Conservation (phyloP, 495 filamentous ascomycete species). For the Penicillium turbatum region DNA sequence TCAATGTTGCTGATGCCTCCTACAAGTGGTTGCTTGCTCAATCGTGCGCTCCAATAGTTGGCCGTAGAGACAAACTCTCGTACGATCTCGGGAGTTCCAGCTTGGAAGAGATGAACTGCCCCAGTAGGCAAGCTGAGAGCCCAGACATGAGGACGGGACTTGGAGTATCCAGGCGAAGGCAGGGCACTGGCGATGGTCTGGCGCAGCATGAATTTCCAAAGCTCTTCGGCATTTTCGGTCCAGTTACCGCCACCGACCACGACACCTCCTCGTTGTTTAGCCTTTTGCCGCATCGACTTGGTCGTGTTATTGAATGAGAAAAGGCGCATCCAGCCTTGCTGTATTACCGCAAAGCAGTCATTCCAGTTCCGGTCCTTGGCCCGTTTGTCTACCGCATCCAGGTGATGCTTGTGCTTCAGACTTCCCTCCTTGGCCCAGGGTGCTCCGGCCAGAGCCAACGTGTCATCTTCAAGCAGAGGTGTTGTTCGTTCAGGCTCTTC, state of each 20-base stretch:
- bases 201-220: conserved; percentile 80
- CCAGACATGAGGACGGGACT: conserved; percentile 88
- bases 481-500: conserved; percentile 53
- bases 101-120: conserved; percentile 95
- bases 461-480: conserved; percentile 85
- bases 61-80: conserved; percentile 90
- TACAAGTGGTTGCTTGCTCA: conserved; percentile 87
- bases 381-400: conserved; percentile 82
- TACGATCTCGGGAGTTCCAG: conserved; percentile 90
- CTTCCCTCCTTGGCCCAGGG: conserved; percentile 98
- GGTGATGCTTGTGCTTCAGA: conserved; percentile 91
- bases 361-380: conserved; percentile 91
- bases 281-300: conserved; percentile 69
- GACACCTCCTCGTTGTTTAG: conserved; percentile 56
- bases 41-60: conserved; percentile 95
- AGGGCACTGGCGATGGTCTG: conserved; percentile 90
- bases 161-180: conserved; percentile 89
- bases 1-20: conserved; percentile 96
- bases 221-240: conserved; percentile 87
- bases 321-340: conserved; percentile 90
- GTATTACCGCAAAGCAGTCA: conserved; percentile 96
- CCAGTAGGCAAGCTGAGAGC: conserved; percentile 88
- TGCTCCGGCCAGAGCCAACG: conserved; percentile 80
- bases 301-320: conserved; percentile 80
- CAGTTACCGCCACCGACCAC: conserved; percentile 94